Evolutionary conservation across 2,329 filamentous ascomycete genomes (phyloP).

Genomic region (Fusarium buharicum): DNA sequence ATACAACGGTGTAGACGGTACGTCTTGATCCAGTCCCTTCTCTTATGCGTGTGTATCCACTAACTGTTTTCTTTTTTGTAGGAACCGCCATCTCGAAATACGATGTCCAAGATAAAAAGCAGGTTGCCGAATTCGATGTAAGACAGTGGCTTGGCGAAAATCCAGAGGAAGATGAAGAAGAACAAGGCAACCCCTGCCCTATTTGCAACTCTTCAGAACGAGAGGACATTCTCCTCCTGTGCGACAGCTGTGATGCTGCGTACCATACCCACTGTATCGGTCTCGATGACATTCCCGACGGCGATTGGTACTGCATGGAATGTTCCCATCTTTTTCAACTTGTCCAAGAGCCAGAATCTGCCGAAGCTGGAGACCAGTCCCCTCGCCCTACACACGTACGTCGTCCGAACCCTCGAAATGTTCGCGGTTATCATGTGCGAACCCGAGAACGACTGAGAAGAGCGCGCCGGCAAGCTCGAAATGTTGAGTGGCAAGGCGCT

Average conservation of each 20-base stretch:
- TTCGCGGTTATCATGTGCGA: constrained; percentile 56
- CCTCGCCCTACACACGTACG: constrained; percentile 46
- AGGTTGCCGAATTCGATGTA: constrained; percentile 90
- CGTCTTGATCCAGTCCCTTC: constrained; percentile 49
- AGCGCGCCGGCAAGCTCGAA: constrained; percentile 72
- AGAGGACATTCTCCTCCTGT: constrained; percentile 86
- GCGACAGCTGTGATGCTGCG: constrained; percentile 87
- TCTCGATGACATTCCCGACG: constrained; percentile 77
- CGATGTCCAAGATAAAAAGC: constrained; percentile 81
- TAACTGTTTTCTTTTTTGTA: constrained; percentile 47
- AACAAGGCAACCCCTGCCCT: constrained; percentile 78
- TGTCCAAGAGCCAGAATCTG: constrained; percentile 46
- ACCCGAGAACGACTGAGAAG: constrained; percentile 68
- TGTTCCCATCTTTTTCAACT: constrained; percentile 68
- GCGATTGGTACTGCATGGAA: constrained; percentile 90
- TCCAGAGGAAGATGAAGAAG: constrained; percentile 77
- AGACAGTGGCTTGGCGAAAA: constrained; percentile 76
- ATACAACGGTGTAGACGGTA: constrained; percentile 82
- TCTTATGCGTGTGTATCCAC: constrained; percentile 31
- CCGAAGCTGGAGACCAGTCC: constrained; percentile 51
- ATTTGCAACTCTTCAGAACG: constrained; percentile 84
- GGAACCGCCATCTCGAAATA: constrained; percentile 68
- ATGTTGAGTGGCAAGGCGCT: constrained; percentile 87
- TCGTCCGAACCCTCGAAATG: constrained; percentile 48
- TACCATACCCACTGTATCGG: constrained; percentile 95